A percentile compares a stretch with the other conserved stretches of the same genome.
Conservation (phyloP, 1,284 basidiomycete species). For the Ustilago bromivora region DNA sequence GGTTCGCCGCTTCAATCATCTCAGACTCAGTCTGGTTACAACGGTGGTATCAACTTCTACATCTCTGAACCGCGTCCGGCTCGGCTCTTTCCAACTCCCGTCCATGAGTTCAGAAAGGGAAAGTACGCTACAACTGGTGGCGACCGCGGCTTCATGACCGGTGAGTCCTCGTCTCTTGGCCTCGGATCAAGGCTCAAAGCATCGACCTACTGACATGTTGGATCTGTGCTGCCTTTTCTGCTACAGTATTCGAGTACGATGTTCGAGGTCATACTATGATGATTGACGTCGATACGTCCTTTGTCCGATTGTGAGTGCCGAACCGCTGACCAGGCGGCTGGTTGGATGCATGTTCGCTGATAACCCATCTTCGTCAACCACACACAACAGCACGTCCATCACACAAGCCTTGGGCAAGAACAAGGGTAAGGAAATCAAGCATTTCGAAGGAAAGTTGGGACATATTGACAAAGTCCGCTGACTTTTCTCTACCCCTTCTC, state of each 20-base stretch:
- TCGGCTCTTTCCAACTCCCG: slow-evolving; percentile 24
- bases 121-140: slow-evolving; percentile 50
- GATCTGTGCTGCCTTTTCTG: not conserved
- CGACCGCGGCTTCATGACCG: slow-evolving; percentile 46
- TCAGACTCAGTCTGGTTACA: slow-evolving; percentile 1
- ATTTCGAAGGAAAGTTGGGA: no score
- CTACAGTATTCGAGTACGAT: slow-evolving; percentile 53
- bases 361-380: no score
- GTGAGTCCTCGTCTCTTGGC: slow-evolving; percentile 13
- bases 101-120: slow-evolving; percentile 41
- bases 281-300: slow-evolving; percentile 56
- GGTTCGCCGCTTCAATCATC: not conserved
- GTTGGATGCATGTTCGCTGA: no score
- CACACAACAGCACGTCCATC: slow-evolving; percentile 46
- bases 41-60: slow-evolving; percentile 18
- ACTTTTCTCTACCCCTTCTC: not conserved
- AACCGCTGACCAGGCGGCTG: not conserved
- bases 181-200: not conserved
- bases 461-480: not conserved
- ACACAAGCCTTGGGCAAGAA: slow-evolving; percentile 54
- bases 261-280: slow-evolving; percentile 50
- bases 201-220: not conserved
- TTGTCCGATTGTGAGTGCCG: slow-evolving; percentile 45
- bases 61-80: slow-evolving; percentile 41
- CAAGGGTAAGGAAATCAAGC: slow-evolving; percentile 27